Base-by-base conservation (phyloP, 441 rosid species). In the Pelargonium myrrhifolium region DNA sequence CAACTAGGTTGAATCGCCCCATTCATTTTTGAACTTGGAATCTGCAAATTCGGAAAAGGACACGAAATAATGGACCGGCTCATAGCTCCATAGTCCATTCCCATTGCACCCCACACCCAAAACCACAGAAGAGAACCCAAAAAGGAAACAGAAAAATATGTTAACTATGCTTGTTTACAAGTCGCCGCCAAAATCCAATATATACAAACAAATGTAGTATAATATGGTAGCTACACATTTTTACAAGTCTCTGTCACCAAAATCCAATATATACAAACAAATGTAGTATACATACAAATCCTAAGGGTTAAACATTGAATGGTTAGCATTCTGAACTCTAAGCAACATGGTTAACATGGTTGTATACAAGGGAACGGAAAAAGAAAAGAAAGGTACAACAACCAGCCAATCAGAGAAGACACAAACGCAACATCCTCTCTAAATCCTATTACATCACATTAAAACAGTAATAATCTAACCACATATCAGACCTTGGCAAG, bases 401-500 rank as follows among this genome's bases (percentile, higher is more conserved):
- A 63, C 60, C 35, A 78, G 78, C 77, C 74, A 73, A 65, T 51
- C 42, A 75, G 65, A 66, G 39, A 72, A 59, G 45, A 64, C 61
- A 81, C 71, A 71, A 69, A 66, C 71, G 71, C 45, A 66, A 72
- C 72, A 80, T 70, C 77, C 72, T 72, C 70, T 65, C 77, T 76
- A 77, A 74, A 66, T 63, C 81, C 83, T 76, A 80, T 62, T 80
- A 78, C 78, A 79, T 71, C 69, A 77, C 72, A 74, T 68, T 75
- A 67, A 77, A 69, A 68, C 67, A 66, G 64, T n/a, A 74, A 71
- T 63, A 73, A 67, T 71, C 78, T 71, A 64, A n/a, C 68, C 63
- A 71, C 66, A 75, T 77, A 72, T 65, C 72, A 64, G 67, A 62
- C 68, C 69, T 66, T 55, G 59, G 67, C 64, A 69, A 65, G 71